A percentile compares a stretch with the other conserved stretches of the same genome.
These are phyloP conservation scores for Acacia confusa DNA, from an alignment of 306 rosid genomes.

Conservation along the genomic window DNA sequence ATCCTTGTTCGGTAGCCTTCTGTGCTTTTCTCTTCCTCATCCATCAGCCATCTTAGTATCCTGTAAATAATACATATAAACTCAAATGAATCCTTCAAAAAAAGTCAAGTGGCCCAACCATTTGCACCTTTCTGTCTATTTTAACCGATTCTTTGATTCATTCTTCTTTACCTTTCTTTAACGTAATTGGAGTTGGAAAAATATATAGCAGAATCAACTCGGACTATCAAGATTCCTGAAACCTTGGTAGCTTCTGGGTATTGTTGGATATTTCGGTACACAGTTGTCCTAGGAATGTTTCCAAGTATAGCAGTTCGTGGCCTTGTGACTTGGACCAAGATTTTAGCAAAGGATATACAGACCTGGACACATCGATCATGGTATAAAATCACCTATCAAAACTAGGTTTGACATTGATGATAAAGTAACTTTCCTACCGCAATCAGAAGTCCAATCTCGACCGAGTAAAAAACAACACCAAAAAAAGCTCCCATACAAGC, in stretches of 20 bases:
- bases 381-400: constrained; percentile 21
- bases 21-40: constrained; percentile 71
- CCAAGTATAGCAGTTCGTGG: constrained; percentile 90
- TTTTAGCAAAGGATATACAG: constrained; percentile 88
- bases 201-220: constrained; percentile 93
- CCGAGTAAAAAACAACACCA: constrained; percentile 76
- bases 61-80: constrained; percentile 43
- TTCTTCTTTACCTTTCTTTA: constrained; percentile 70
- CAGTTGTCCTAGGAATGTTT: constrained; percentile 79
- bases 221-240: constrained; percentile 76
- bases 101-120: neutral
- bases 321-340: constrained; percentile 89
- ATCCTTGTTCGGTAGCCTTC: constrained; percentile 51
- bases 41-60: constrained; percentile 78
- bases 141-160: too few species aligned
- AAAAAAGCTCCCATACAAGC: constrained; percentile 99
- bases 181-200: constrained; percentile 93
- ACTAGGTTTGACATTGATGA: constrained; percentile 22
- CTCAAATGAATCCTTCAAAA: constrained; percentile 8
- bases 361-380: constrained; percentile 49
- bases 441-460: constrained; percentile 88
- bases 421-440: constrained; percentile 56
- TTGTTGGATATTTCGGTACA: constrained; percentile 85
- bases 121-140: too few species aligned
- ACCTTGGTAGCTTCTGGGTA: constrained; percentile 83